These are phyloP conservation scores for Alternaria sp. DNA, from an alignment of 2,329 filamentous ascomycete genomes.

Conservation along the genomic window DNA sequence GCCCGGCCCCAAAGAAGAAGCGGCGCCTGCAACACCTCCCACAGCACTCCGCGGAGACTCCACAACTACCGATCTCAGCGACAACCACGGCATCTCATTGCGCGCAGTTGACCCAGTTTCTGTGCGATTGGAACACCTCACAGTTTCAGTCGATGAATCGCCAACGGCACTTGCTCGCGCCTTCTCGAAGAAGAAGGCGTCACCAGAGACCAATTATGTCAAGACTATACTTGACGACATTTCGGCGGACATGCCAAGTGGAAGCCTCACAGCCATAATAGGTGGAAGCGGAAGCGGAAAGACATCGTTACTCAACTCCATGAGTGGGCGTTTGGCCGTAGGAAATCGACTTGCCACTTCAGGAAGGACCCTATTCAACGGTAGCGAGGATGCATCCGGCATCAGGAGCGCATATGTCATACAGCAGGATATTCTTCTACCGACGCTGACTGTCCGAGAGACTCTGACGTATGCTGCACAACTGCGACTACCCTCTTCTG, in stretches of 20 bases:
- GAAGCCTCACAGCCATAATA: slow-evolving; percentile 76
- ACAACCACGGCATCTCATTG: slow-evolving; percentile 45
- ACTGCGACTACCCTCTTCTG: slow-evolving; percentile 69
- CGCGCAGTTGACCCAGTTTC: slow-evolving; percentile 63
- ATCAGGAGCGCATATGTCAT: slow-evolving; percentile 74
- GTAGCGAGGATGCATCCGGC: slow-evolving; percentile 54
- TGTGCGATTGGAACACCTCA: slow-evolving; percentile 61
- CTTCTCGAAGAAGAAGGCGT: slow-evolving; percentile 36
- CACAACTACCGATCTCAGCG: slow-evolving; percentile 29
- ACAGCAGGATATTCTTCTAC: slow-evolving; percentile 77
- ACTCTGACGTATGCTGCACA: slow-evolving; percentile 77
- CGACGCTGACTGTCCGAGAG: slow-evolving; percentile 76
- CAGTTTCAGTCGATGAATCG: slow-evolving; percentile 65
- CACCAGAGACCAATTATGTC: slow-evolving; percentile 31
- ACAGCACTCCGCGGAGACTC: slow-evolving; percentile 18
- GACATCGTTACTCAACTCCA: slow-evolving; percentile 64
- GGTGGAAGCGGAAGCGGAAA: slow-evolving; percentile 78
- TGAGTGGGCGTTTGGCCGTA: slow-evolving; percentile 71
- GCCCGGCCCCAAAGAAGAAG: slow-evolving; percentile 1
- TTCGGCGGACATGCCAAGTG: slow-evolving; percentile 67
- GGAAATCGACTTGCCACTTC: slow-evolving; percentile 59
- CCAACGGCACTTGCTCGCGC: slow-evolving; percentile 46
- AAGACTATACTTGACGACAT: slow-evolving; percentile 67
- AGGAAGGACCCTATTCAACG: slow-evolving; percentile 69
- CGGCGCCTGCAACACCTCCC: slow-evolving; percentile 4